A percentile compares a stretch with the other conserved stretches of the same genome.
phyloP scores from a whole-genome alignment of 306 rosid species.

The Datisca glomerata region DNA sequence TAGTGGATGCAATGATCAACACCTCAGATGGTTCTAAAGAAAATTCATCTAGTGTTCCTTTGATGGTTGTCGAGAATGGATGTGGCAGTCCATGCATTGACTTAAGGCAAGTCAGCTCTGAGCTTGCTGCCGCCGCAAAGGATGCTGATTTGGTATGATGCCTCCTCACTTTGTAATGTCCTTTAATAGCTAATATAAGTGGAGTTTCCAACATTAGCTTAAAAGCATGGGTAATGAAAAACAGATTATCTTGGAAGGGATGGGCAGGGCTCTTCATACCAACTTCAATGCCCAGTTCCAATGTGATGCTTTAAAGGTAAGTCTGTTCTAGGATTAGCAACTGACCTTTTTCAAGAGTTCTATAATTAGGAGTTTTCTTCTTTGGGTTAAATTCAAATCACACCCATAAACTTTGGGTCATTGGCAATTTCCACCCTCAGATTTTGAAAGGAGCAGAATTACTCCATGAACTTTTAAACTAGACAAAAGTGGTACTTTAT shows the following conservation, averaged over 20 bases:
- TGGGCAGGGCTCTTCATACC: conserved; percentile 94
- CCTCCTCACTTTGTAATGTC: background rate
- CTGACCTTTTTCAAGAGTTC: too few species aligned
- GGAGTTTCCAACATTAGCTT: too few species aligned
- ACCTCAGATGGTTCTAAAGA: conserved; percentile 38
- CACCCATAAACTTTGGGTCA: too few species aligned
- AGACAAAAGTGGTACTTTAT: too few species aligned
- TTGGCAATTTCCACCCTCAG: too few species aligned
- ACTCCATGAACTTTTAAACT: too few species aligned
- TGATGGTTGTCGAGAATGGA: conserved; percentile 95
- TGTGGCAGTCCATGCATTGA: conserved; percentile 98
- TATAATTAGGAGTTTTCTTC: too few species aligned
- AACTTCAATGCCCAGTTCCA: conserved; percentile 81
- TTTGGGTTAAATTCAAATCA: too few species aligned
- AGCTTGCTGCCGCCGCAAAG: conserved; percentile 88
- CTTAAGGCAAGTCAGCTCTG: conserved; percentile 98
- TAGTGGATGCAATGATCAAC: conserved; percentile 88
- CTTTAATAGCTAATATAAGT: too few species aligned
- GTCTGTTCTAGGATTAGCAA: too few species aligned
- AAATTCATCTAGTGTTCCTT: conserved; percentile 42
- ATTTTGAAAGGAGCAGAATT: too few species aligned
- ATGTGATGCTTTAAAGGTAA: conserved; percentile 88
- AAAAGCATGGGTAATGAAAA: too few species aligned
- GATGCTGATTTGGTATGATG: conserved; percentile 74
- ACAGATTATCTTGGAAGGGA: conserved; percentile 96